Evolutionary conservation across 2,329 filamentous ascomycete genomes (phyloP), one percentile per base, ranked within the genome.

Genomic region (Colletotrichum noveboracense): DNA sequence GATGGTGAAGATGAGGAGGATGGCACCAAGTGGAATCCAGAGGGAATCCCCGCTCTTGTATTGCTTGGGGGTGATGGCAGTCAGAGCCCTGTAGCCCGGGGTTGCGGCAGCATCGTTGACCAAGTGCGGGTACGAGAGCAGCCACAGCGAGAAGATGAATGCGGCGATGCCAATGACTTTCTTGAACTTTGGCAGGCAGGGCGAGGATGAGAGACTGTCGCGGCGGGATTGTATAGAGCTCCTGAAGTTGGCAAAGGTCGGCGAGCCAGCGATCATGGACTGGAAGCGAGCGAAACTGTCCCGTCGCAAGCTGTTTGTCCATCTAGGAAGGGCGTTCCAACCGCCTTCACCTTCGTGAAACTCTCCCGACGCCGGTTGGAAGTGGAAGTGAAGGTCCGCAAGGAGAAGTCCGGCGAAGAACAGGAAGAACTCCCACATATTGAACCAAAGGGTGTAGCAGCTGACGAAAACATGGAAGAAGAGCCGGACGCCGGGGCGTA

Each of bases 401-500:
- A 38, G 43, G 34, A 67, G 26, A 12, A 75, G 55, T 8, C 73
- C 73, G 6, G 62, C 55, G 55, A 73, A 38, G 55, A 75, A 75
- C n/a, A 75, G 73, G n/a, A 73, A 75, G 18, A 43, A 62, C 9
- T 73, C 69, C 73, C 73, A 75, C 32, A 56, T 65, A 43, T 18
- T 24, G 28, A 43, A 38, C 24, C 64, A 67, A 16, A 68, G 88
- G 24, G 84, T 82, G 77, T 89, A 89, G 75, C 82, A 83, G 75
- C 85, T 83, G 56, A 90, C 74, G 2, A 82, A 67, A 16, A 78
- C 79, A 16, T 91, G 78, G 21, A 85, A 83, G 26, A 85, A 73
- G 32, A 88, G 82, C 32, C 91, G 85, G 60, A 86, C 77, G 12
- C 83, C 74, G 3, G 83, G 85, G 30, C 85, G 85, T 34, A 91